Conservation (phyloP, 495 filamentous ascomycete genomes). For the Aspergillus bridgeri region DNA sequence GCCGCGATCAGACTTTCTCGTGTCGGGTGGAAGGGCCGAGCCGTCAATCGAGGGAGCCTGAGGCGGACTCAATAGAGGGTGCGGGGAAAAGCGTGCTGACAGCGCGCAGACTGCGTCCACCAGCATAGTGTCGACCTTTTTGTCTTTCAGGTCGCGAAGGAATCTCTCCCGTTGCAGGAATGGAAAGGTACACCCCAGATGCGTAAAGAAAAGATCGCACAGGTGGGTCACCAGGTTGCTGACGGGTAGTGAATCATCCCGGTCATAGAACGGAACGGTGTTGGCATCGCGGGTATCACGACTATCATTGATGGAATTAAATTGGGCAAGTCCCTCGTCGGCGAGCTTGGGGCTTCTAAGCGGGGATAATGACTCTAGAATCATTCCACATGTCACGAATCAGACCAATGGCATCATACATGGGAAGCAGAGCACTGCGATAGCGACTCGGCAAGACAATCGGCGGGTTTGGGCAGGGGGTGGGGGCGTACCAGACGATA, state of each 20-base stretch:
- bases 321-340: constrained; percentile 21
- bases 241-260: constrained; percentile 60
- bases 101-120: constrained; percentile 81
- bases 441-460: not conserved
- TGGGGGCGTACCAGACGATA: constrained; percentile 40
- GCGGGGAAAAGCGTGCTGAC: constrained; percentile 74
- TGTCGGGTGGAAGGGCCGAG: constrained; percentile 30
- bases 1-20: constrained; percentile 52
- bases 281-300: constrained; percentile 52
- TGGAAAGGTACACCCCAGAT: constrained; percentile 78
- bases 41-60: constrained; percentile 49
- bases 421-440: not conserved
- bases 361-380: constrained; percentile 35
- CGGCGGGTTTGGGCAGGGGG: not conserved
- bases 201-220: constrained; percentile 71
- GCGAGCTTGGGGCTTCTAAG: constrained; percentile 33
- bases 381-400: not conserved
- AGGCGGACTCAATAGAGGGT: constrained; percentile 57
- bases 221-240: constrained; percentile 70
- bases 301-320: constrained; percentile 33
- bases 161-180: constrained; percentile 71
- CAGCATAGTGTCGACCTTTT: constrained; percentile 78
- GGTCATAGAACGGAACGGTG: constrained; percentile 77
- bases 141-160: constrained; percentile 66
- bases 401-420: not conserved